These are phyloP conservation scores for Laetiporus sulphureus DNA, from an alignment of 1,284 basidiomycete genomes.

Conservation along the genomic window DNA sequence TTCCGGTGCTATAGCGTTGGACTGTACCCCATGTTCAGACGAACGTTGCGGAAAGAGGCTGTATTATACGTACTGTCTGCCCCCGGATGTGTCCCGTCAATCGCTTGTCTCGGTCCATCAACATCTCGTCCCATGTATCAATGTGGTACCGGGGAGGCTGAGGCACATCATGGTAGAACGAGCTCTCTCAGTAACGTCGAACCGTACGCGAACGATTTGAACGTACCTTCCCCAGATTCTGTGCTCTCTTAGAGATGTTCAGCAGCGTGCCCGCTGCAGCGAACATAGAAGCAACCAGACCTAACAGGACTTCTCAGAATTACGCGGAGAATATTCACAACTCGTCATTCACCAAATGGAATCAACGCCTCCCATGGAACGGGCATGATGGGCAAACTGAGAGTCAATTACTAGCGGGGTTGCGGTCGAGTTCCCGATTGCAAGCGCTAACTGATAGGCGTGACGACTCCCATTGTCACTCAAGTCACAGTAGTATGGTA, in stretches of 20 bases:
- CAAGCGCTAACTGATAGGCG: too few species aligned
- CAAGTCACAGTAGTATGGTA: too few species aligned
- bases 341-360: constrained; percentile 65
- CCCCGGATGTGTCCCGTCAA: constrained; percentile 86
- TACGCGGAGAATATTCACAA: constrained; percentile 4
- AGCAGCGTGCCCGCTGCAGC: constrained; percentile 82
- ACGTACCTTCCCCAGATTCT: constrained; percentile 85
- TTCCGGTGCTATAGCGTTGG: constrained; percentile 65
- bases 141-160: constrained; percentile 81
- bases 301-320: constrained; percentile 32
- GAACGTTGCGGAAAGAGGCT: background rate
- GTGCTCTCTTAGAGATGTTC: constrained; percentile 66
- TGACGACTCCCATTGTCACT: too few species aligned
- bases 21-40: constrained; percentile 35
- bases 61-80: constrained; percentile 69
- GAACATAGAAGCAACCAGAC: constrained; percentile 84
- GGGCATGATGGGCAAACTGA: constrained; percentile 81
- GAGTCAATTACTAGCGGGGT: too few species aligned
- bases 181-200: background rate
- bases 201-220: background rate
- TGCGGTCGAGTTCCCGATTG: too few species aligned
- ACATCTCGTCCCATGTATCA: constrained; percentile 90
- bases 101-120: constrained; percentile 87
- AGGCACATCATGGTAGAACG: background rate
- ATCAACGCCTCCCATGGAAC: constrained; percentile 94